These are phyloP conservation scores for Naganishia vaughanmartiniae DNA, from an alignment of 768 basidiomycete genomes.

Conservation along the genomic window DNA sequence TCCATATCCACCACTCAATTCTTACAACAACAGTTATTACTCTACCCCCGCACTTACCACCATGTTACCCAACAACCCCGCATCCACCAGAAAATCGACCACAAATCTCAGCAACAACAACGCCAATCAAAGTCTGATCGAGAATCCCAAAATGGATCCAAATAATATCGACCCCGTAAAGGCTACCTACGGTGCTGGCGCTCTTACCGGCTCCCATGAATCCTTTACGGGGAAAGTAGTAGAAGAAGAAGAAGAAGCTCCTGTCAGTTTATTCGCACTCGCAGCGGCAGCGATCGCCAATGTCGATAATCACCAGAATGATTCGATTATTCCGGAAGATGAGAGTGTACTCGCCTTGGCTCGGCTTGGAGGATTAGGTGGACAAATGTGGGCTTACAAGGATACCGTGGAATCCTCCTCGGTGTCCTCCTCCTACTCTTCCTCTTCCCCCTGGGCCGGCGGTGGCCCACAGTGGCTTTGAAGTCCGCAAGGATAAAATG, in stretches of 20 bases:
- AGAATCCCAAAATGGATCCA: constrained; percentile 21
- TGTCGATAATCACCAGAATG: not conserved
- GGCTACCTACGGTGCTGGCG: not conserved
- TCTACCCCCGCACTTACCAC: not conserved
- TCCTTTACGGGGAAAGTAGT: constrained; percentile 16
- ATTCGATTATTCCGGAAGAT: constrained; percentile 22
- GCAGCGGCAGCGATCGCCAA: constrained; percentile 18
- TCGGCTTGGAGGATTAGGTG: constrained; percentile 43
- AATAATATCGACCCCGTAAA: constrained; percentile 19
- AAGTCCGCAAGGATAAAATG: constrained; percentile 46
- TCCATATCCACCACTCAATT: not conserved
- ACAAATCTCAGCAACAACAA: constrained; percentile 12
- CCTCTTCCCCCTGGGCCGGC: constrained; percentile 37
- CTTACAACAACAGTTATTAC: not conserved
- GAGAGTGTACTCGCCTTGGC: constrained; percentile 43
- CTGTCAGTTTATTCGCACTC: constrained; percentile 13
- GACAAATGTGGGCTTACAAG: constrained; percentile 44
- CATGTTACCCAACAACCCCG: constrained; percentile 3
- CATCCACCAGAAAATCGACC: not conserved
- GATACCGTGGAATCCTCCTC: constrained; percentile 19
- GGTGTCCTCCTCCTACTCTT: not conserved
- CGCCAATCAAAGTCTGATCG: constrained; percentile 7
- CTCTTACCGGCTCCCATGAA: not conserved
- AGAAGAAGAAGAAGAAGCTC: not conserved
- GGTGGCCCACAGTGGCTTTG: constrained; percentile 52